Conservation (phyloP, 2,329 filamentous ascomycete genomes). For the Sporothrix protearum region DNA sequence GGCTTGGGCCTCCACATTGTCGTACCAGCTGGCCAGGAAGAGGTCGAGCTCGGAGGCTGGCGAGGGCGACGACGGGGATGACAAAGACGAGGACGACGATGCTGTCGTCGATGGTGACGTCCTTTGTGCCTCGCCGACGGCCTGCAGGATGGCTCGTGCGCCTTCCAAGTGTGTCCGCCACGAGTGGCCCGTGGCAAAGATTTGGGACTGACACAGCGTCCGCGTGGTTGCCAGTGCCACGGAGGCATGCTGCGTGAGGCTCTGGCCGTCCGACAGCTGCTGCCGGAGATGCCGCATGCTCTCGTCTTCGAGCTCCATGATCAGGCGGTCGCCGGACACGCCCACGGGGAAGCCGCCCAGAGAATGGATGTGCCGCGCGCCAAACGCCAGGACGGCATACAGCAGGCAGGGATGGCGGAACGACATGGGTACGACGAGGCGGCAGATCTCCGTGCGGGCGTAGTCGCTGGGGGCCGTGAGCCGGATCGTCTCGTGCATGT, state of each 20-base stretch:
- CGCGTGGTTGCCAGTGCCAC: slow-evolving; percentile 22
- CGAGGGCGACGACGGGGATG: background rate
- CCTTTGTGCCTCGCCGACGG: background rate
- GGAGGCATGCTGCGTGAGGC: slow-evolving; percentile 7
- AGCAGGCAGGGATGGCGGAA: slow-evolving; percentile 19
- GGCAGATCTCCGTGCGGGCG: slow-evolving; percentile 23
- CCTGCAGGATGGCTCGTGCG: slow-evolving; percentile 21
- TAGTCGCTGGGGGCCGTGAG: slow-evolving; percentile 25
- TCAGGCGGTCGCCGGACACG: background rate
- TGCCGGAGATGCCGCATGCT: slow-evolving; percentile 22
- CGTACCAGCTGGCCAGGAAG: slow-evolving; percentile 25
- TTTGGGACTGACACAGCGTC: slow-evolving; percentile 24
- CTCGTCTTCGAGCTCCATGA: slow-evolving; percentile 16
- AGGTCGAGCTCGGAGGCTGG: background rate
- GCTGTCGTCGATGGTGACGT: background rate
- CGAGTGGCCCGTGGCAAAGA: slow-evolving; percentile 18
- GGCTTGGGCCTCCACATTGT: slow-evolving; percentile 23
- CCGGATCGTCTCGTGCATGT: slow-evolving; percentile 25
- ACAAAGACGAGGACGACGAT: too few relatives aligned
- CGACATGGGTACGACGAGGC: slow-evolving; percentile 23
- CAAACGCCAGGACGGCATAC: slow-evolving; percentile 22
- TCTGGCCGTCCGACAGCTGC: slow-evolving; percentile 6
- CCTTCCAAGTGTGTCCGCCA: slow-evolving; percentile 24
- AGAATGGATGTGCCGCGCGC: slow-evolving; percentile 17
- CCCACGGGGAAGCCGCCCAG: slow-evolving; percentile 2